Base-by-base conservation (phyloP, 495 filamentous ascomycete species). In the Clohesyomyces aquaticus region DNA sequence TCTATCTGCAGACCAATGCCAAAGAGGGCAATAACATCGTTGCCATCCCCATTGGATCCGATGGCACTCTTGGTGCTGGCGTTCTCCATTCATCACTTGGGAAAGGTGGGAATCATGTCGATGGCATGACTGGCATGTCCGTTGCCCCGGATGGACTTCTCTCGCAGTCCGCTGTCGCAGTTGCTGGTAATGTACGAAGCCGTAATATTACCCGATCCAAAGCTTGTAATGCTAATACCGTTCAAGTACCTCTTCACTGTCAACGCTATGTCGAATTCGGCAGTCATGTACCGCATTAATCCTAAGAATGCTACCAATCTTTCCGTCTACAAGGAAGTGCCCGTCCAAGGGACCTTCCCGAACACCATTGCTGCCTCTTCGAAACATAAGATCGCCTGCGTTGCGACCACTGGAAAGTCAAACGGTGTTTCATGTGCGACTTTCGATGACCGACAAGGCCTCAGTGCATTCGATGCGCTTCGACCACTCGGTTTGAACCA, bases 231-330 rank as follows among this genome's bases (percentile, higher is more conserved):
- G 26, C 2, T 48, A 29, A 29, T 12, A 25, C 10, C 25, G 21
- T 27, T 16, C 11, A 28, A 59, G 56, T 59, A 28, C 41, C 42
- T 59, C n/a, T 59, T 59, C 56, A 23, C 56, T 23, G 42, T 49
- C 2, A 59, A 59, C 19, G 38, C 56, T 11, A 42, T 38, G 38
- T 48, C 56, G 6, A 49, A 49, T 21, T 47, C 56, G 4, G 38
- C 45, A 10, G 18, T 12, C 45, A 18, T 49, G 21, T 59, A 46
- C 42, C 18, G 38, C 41, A 59, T 59, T 43, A 25, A 19, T 32
- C 41, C 25, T 14, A 3, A 32, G 4, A 45, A 59, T 45, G 19
- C 56, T 9, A 59, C 56, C 4, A 21, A 59, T 4, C 56, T 59
- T 18, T 32, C 45, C 22, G 22, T 45, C 9, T 23, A 47, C 41